phyloP scores from a whole-genome alignment of 805 yeast species.

The Ogataea ganodermae region DNA sequence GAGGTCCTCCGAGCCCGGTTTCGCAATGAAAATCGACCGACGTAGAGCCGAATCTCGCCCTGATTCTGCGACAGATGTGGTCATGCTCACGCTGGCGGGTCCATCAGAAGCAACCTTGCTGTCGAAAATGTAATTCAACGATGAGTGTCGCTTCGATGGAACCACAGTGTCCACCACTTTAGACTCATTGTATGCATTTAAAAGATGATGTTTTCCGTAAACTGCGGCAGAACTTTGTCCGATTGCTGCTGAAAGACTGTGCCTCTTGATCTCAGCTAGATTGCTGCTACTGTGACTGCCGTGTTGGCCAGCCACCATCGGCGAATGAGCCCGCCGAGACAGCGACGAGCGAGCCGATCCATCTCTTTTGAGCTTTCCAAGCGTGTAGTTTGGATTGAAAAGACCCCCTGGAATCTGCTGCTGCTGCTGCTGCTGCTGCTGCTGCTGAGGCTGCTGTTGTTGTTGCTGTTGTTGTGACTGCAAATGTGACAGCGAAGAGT shows the following conservation, averaged over 20 bases:
- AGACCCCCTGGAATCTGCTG: slow-evolving; percentile 5
- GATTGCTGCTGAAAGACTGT: slow-evolving; percentile 23
- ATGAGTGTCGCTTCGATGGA: slow-evolving; percentile 20
- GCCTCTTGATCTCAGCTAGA: slow-evolving; percentile 23
- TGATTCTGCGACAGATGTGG: not conserved
- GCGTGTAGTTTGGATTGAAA: slow-evolving; percentile 20
- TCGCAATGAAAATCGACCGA: slow-evolving; percentile 19
- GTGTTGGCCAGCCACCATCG: slow-evolving; percentile 8
- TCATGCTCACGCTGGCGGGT: not conserved
- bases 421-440: slow-evolving; percentile 8
- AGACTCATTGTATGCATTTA: slow-evolving; percentile 32
- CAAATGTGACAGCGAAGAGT: slow-evolving; percentile 21
- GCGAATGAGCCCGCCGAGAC: slow-evolving; percentile 18
- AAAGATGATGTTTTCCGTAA: slow-evolving; percentile 14
- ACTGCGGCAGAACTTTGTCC: slow-evolving; percentile 5
- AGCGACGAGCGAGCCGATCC: slow-evolving; percentile 13
- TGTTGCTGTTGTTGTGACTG: not conserved
- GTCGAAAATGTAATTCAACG: slow-evolving; percentile 14
- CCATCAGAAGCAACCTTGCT: slow-evolving; percentile 1
- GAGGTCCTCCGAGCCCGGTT: slow-evolving; percentile 12
- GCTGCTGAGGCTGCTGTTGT: not conserved
- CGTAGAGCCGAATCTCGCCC: not conserved
- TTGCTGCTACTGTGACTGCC: not conserved
- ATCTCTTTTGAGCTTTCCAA: slow-evolving; percentile 16
- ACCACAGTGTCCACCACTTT: slow-evolving; percentile 32